Evolutionary conservation across 2,329 filamentous ascomycete species (phyloP).

Genomic region (Chrysosporium keratinophilum): DNA sequence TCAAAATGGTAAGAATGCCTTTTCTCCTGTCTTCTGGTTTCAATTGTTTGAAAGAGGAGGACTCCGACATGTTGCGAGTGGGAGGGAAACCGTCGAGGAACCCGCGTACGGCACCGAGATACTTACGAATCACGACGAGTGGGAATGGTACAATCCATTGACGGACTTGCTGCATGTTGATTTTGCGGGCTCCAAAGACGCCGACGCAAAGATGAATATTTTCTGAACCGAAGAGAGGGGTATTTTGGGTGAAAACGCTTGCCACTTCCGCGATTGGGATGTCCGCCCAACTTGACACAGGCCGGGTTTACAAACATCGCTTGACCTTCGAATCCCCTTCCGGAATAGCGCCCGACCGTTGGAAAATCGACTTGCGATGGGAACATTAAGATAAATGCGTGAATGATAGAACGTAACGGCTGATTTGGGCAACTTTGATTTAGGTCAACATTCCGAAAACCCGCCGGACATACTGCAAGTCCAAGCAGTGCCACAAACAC

Average conservation of each 20-base stretch:
- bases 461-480: conserved; percentile 95
- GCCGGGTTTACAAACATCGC: background rate
- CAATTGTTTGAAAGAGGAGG: conserved; percentile 18
- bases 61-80: background rate
- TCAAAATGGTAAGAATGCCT: conserved; percentile 38
- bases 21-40: conserved; percentile 16
- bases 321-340: background rate
- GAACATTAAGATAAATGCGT: background rate
- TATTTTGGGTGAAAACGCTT: background rate
- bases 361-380: background rate
- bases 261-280: no score
- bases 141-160: background rate
- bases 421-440: conserved; percentile 14
- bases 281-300: background rate
- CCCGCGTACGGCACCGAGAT: background rate
- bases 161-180: background rate
- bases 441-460: conserved; percentile 98
- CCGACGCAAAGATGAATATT: background rate
- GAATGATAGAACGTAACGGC: background rate
- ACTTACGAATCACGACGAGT: background rate
- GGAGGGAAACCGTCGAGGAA: background rate
- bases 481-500: conserved; percentile 88
- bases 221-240: background rate
- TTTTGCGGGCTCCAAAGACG: background rate
- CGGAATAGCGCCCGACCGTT: background rate